A percentile compares a stretch with the other conserved stretches of the same genome.
phyloP scores from a whole-genome alignment of 352 stramenopile genomes.

The Phytophthora hybrid region DNA sequence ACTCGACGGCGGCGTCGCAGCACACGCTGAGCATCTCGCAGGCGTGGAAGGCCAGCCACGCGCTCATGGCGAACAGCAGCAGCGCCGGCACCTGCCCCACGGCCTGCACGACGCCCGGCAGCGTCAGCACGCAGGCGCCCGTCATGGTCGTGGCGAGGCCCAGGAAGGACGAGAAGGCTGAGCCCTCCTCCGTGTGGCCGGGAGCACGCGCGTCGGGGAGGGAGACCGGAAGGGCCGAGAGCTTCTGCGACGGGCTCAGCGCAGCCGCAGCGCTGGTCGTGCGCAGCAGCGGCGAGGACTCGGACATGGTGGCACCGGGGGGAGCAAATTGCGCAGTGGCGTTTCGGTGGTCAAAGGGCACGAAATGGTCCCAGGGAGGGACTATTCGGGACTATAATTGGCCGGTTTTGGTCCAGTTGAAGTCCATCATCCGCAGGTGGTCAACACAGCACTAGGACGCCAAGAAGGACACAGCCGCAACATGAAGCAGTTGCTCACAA shows the following conservation, averaged over 20 bases:
- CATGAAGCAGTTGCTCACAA: no score
- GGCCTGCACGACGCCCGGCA: slow-evolving; percentile 72
- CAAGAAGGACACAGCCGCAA: no score
- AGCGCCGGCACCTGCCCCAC: slow-evolving; percentile 61
- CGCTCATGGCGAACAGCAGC: slow-evolving; percentile 61
- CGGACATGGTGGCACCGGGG: slow-evolving; percentile 23
- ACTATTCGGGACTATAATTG: neutral
- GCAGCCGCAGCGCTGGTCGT: slow-evolving; percentile 31
- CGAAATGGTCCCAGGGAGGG: slow-evolving; percentile 3
- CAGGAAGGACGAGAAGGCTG: slow-evolving; percentile 77
- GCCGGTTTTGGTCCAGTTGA: no score
- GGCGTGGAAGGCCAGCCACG: slow-evolving; percentile 70
- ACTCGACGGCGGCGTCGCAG: slow-evolving; percentile 71
- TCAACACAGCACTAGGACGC: no score
- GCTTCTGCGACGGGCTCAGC: slow-evolving; percentile 34
- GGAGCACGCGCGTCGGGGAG: slow-evolving; percentile 10
- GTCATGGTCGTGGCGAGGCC: slow-evolving; percentile 88
- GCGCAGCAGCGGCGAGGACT: slow-evolving; percentile 48
- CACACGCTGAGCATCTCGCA: slow-evolving; percentile 78
- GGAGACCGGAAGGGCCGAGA: slow-evolving; percentile 1
- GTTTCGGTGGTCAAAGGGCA: slow-evolving; percentile 16
- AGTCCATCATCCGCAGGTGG: no score
- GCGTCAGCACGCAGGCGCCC: slow-evolving; percentile 78
- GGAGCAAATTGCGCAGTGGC: slow-evolving; percentile 9
- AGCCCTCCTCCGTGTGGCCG: slow-evolving; percentile 57